Base-by-base conservation (phyloP, 169 alveolate genomes). In the Eimeria maxima region DNA sequence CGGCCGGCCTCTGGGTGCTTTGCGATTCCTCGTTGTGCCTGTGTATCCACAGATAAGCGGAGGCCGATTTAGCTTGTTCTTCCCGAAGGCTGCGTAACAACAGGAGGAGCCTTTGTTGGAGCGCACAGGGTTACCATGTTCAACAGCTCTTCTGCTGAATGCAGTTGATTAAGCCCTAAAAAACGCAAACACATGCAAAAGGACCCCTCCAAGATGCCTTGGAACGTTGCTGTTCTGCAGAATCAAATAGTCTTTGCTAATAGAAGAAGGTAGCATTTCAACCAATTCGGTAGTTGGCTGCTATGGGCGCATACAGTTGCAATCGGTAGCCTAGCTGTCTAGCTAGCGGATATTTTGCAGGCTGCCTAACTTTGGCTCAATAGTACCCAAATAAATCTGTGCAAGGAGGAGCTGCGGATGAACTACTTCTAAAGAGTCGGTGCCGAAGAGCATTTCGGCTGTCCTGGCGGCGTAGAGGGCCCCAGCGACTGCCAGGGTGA, bases 21-120 rank as follows among this genome's bases (percentile, higher is more conserved):
- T 65, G 96, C 71, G 71, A 96, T 63, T 76, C 86, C 93, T 96
- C 96, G 94, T 93, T 95, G 95, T 78, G 97, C 97, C 89, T 95
- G 89, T 24, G n/a, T n/a, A 16, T 44, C 11, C 29, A 45, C 29
- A n/a, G 29, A 33, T 18, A 50, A n/a, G 13, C 29, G 14, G 16
- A 45, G 42, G 33, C 20, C 18, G 63, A 13, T 8, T 11, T 2
- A 29, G 20, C 24, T 44, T 24, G 24, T 38, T 50, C 57, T 20
- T 44, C 33, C 16, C 13, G 16, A 7, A 22, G 6, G 20, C 81
- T 24, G 81, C 20, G 81, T 50, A 71, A 14, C 42, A 11, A 29
- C 18, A 7, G 81, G 8, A 10, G 0, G 50, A 29, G 47, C 47
- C 24, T 2, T 27, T 27, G 81, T 7, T 7, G 29, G 13, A 16